These are phyloP conservation scores for Camelina sativa DNA, from an alignment of 345 rosid species.

Conservation along the genomic window DNA sequence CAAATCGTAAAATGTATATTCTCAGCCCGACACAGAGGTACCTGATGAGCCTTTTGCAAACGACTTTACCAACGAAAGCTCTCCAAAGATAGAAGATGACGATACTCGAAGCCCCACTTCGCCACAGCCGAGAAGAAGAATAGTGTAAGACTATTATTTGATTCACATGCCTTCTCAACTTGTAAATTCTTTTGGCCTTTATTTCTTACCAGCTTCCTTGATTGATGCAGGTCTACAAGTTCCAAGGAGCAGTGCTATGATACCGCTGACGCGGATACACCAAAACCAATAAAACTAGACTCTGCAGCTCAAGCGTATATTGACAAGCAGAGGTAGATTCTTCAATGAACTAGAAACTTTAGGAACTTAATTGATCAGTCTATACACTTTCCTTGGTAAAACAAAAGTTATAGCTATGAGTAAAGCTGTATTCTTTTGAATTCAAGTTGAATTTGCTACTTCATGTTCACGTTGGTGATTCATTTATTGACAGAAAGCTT, in stretches of 20 bases:
- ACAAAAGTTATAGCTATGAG: neutral
- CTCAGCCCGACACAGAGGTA: conserved; percentile 47
- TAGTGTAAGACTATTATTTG: conserved; percentile 52
- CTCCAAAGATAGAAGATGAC: conserved; percentile 51
- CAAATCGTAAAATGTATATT: too few species aligned
- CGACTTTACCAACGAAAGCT: conserved; percentile 49
- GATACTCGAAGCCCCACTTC: conserved; percentile 53
- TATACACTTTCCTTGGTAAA: neutral
- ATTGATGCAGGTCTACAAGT: conserved; percentile 52
- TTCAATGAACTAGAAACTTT: neutral
- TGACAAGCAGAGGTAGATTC: conserved; percentile 75
- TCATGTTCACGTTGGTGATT: neutral
- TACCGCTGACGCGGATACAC: conserved; percentile 46
- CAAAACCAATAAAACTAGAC: conserved; percentile 72
- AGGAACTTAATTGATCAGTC: neutral
- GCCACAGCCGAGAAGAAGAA: conserved; percentile 80
- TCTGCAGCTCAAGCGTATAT: conserved; percentile 63
- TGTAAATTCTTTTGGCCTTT: conserved; percentile 2
- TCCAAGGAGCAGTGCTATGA: conserved; percentile 54
- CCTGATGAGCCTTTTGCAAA: conserved; percentile 45
- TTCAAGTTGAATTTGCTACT: conserved; percentile 7
- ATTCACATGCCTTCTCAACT: neutral
- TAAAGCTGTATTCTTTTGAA: neutral
- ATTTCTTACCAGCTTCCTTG: conserved; percentile 20
- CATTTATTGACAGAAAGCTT: conserved; percentile 57